Percentiles rank a stretch among this genome's conserved stretches.
These are phyloP conservation scores for Arachnomyces sp. DNA, from an alignment of 2,329 filamentous ascomycete species.

Conservation along the genomic window DNA sequence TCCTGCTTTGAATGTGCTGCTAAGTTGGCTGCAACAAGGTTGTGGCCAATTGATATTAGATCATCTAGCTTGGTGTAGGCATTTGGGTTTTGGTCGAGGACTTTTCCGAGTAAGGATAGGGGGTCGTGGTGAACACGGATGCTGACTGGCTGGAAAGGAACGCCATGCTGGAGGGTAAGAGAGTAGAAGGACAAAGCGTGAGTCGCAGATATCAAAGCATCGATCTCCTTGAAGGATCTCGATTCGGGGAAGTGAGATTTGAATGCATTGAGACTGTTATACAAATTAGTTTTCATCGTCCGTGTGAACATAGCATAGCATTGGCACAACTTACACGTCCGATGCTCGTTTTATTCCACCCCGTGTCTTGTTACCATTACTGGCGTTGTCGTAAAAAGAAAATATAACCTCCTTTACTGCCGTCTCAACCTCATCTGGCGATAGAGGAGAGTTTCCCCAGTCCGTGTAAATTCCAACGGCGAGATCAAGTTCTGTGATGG, in stretches of 20 bases:
- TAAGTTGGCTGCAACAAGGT: conserved; percentile 46
- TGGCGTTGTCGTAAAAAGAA: conserved; percentile 56
- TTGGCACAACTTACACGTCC: conserved; percentile 40
- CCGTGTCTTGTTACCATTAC: conserved; percentile 56
- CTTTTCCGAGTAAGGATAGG: conserved; percentile 50
- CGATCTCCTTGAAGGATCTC: conserved; percentile 35
- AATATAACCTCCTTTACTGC: conserved; percentile 47
- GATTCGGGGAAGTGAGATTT: conserved; percentile 35
- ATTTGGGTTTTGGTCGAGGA: conserved; percentile 54
- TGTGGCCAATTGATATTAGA: conserved; percentile 53
- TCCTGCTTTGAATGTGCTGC: conserved; percentile 20
- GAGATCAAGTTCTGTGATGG: conserved; percentile 30
- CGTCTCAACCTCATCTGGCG: conserved; percentile 42
- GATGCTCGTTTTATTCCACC: conserved; percentile 56
- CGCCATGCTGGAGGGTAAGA: conserved; percentile 55
- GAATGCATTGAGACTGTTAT: conserved; percentile 35
- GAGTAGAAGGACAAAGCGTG: conserved; percentile 60
- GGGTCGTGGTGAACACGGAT: conserved; percentile 58
- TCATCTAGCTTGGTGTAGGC: conserved; percentile 60
- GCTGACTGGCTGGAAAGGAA: conserved; percentile 59
- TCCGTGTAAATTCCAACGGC: conserved; percentile 35
- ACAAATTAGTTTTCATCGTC: conserved; percentile 3
- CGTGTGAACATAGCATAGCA: background rate
- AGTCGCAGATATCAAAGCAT: conserved; percentile 52
- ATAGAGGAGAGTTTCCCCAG: conserved; percentile 26